phyloP scores from a whole-genome alignment of 2,329 filamentous ascomycete genomes.

The Ophiobolus disseminans region DNA sequence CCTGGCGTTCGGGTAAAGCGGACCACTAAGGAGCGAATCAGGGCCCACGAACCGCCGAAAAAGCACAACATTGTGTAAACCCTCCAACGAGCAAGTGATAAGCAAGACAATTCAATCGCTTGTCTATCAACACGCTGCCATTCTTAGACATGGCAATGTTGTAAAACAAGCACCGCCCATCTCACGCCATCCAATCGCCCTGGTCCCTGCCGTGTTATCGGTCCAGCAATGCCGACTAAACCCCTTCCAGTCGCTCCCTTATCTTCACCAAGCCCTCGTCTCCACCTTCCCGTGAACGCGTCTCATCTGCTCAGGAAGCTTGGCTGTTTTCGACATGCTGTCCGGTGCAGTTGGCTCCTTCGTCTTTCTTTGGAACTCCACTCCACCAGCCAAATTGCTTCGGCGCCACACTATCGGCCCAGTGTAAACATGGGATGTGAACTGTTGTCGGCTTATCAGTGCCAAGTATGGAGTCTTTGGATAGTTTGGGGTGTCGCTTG shows the following conservation, averaged over 20 bases:
- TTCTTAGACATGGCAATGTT: constrained; percentile 29
- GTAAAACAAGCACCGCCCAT: constrained; percentile 23
- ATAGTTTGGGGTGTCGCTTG: constrained; percentile 25
- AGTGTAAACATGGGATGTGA: constrained; percentile 15
- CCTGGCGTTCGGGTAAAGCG: constrained; percentile 34
- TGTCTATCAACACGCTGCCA: constrained; percentile 13
- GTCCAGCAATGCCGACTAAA: constrained; percentile 11
- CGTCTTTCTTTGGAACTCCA: constrained; percentile 23
- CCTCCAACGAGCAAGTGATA: constrained; percentile 21
- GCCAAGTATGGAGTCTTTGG: constrained; percentile 33
- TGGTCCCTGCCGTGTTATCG: constrained; percentile 29
- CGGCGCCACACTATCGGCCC: constrained; percentile 15
- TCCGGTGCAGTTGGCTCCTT: constrained; percentile 32
- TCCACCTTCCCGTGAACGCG: constrained; percentile 20
- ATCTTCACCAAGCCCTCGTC: constrained; percentile 22
- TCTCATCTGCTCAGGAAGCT: constrained; percentile 12
- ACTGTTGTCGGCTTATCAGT: constrained; percentile 36
- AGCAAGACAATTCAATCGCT: constrained; percentile 9
- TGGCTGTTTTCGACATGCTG: constrained; percentile 13
- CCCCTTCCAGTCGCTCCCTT: constrained; percentile 18
- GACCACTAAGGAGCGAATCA: constrained; percentile 27
- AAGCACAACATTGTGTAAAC: constrained; percentile 20
- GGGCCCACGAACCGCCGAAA: constrained; percentile 14
- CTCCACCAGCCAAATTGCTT: constrained; percentile 16
- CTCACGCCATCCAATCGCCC: constrained; percentile 17